Conservation (phyloP, 331 rosid genomes). For the Cydonia oblonga region DNA sequence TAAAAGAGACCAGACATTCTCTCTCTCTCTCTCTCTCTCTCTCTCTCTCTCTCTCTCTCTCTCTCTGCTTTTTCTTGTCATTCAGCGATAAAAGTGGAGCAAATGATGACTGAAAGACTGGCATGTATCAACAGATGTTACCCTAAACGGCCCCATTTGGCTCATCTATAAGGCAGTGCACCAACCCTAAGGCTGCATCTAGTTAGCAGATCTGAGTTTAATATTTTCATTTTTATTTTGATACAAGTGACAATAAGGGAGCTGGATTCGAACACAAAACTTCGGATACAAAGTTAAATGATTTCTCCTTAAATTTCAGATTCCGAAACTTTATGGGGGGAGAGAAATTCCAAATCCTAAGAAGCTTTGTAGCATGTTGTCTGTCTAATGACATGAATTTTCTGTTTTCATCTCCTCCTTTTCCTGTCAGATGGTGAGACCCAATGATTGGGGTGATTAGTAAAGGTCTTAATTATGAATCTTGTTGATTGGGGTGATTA, state of each 20-base stretch:
- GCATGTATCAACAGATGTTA: not conserved
- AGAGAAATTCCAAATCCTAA: not conserved
- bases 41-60: not conserved
- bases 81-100: not conserved
- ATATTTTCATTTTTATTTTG: not conserved
- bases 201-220: not conserved
- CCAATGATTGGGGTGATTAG: conserved; percentile 22
- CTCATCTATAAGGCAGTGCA: not conserved
- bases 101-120: not conserved
- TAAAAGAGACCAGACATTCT: not conserved
- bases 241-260: no score
- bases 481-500: conserved; percentile 7
- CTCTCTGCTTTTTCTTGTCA: not conserved
- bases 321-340: not conserved
- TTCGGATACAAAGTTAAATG: no score
- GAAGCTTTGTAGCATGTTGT: not conserved
- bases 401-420: not conserved
- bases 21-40: not conserved
- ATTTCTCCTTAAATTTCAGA: not conserved
- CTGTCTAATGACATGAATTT: not conserved
- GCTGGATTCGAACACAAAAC: no score
- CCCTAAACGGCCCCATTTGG: not conserved
- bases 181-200: not conserved
- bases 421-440: conserved; percentile 2
- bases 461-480: conserved; percentile 15